These are phyloP conservation scores for Neodidymelliopsis sp. DNA, from an alignment of 2,329 filamentous ascomycete genomes.

Conservation along the genomic window DNA sequence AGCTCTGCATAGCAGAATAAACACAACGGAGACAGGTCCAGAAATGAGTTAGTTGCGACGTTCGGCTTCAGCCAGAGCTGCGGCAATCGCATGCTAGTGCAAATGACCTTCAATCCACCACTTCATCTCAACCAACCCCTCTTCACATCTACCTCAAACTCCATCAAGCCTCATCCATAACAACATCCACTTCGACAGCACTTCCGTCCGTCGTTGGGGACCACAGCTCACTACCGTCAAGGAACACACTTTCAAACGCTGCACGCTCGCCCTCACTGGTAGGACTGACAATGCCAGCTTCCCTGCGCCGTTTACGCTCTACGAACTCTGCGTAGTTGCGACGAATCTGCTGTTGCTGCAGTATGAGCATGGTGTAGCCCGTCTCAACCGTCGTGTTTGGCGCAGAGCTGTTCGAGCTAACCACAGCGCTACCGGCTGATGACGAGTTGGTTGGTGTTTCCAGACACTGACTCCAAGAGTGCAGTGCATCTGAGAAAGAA, in stretches of 20 bases:
- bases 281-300: constrained; percentile 12
- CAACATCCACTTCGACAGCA: not conserved
- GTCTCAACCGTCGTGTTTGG: not conserved
- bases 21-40: too few relatives aligned
- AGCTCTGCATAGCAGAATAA: too few relatives aligned
- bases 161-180: constrained; percentile 3
- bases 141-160: too few relatives aligned
- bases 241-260: constrained; percentile 29
- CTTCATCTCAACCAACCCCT: not conserved
- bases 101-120: not conserved
- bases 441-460: not conserved
- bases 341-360: constrained; percentile 18
- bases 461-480: not conserved
- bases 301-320: constrained; percentile 8
- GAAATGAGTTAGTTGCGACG: too few relatives aligned
- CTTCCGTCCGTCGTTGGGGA: constrained; percentile 3
- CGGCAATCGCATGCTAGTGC: not conserved
- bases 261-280: constrained; percentile 21
- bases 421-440: not conserved
- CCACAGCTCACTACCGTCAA: constrained; percentile 19
- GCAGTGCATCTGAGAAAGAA: not conserved
- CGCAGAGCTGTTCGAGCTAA: not conserved
- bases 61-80: too few relatives aligned
- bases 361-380: not conserved
- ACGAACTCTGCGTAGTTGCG: constrained; percentile 26